These are phyloP conservation scores for Fusarium dlaminii DNA, from an alignment of 2,329 filamentous ascomycete species.

Conservation along the genomic window DNA sequence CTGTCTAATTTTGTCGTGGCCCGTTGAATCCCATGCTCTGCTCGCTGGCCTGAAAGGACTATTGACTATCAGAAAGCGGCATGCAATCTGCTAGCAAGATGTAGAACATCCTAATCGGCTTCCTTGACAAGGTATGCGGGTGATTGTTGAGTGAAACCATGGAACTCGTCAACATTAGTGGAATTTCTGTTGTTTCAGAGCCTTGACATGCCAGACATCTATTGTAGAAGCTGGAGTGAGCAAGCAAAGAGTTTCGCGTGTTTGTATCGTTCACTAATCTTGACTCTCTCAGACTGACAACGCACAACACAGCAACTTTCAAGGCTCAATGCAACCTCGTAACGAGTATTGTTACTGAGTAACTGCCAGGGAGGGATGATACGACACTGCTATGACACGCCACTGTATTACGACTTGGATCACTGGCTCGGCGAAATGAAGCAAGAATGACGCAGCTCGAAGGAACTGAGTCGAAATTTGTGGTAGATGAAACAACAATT, in stretches of 20 bases:
- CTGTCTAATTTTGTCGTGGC: neutral
- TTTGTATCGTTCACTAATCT: neutral
- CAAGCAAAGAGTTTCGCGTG: neutral
- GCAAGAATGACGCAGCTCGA: slow-evolving; percentile 30
- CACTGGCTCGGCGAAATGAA: slow-evolving; percentile 22
- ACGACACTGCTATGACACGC: slow-evolving; percentile 26
- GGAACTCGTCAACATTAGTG: neutral
- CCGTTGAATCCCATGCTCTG: neutral
- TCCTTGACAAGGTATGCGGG: neutral
- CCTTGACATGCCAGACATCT: neutral
- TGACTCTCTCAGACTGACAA: neutral
- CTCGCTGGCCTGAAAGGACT: neutral
- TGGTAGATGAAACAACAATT: slow-evolving; percentile 2
- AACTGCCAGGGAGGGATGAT: neutral
- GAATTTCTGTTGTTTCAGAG: neutral
- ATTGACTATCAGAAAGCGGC: slow-evolving; percentile 1
- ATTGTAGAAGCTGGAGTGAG: neutral
- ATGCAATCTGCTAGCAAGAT: slow-evolving; percentile 5
- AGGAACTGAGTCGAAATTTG: neutral
- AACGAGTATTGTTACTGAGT: neutral
- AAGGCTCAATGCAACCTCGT: neutral
- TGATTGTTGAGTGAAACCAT: neutral
- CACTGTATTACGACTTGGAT: slow-evolving; percentile 16
- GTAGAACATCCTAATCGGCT: slow-evolving; percentile 1
- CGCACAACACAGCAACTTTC: neutral